A percentile compares a stretch with the other conserved stretches of the same genome.
phyloP scores from a whole-genome alignment of 257 asterid genomes.

The Rhazya stricta region DNA sequence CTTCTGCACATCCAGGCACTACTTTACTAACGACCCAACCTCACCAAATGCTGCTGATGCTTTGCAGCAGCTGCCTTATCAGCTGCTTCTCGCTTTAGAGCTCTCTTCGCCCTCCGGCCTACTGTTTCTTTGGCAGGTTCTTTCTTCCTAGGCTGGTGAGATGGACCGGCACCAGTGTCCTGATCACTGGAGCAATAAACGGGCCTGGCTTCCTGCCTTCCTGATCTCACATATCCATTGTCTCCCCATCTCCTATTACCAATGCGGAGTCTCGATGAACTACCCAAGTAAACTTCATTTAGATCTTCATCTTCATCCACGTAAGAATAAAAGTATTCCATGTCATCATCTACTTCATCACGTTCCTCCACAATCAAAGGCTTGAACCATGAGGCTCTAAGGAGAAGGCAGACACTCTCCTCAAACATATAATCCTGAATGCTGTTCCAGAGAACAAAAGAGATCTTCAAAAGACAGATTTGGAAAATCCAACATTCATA shows the following conservation, averaged over 20 bases:
- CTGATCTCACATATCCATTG: slow-evolving; percentile 74
- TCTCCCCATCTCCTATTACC: slow-evolving; percentile 85
- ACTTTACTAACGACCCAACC: slow-evolving; percentile 46
- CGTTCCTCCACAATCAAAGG: slow-evolving; percentile 60
- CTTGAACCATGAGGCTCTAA: slow-evolving; percentile 82
- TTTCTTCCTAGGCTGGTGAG: slow-evolving; percentile 59
- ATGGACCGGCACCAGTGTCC: slow-evolving; percentile 54
- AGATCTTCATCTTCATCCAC: slow-evolving; percentile 36
- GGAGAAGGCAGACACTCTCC: slow-evolving; percentile 93
- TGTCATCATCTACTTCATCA: slow-evolving; percentile 46
- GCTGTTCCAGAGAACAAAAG: slow-evolving; percentile 31
- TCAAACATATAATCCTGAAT: slow-evolving; percentile 78
- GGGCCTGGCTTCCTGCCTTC: slow-evolving; percentile 83
- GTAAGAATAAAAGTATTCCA: slow-evolving; percentile 39
- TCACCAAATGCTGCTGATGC: slow-evolving; percentile 53
- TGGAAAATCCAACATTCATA: not conserved
- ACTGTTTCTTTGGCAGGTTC: slow-evolving; percentile 38
- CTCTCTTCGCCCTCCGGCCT: slow-evolving; percentile 87
- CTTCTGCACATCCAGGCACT: not conserved
- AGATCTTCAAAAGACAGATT: not conserved
- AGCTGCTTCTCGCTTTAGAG: slow-evolving; percentile 77
- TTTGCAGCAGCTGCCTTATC: slow-evolving; percentile 70
- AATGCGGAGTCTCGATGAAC: slow-evolving; percentile 50
- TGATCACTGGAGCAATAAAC: slow-evolving; percentile 24
- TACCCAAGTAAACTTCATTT: slow-evolving; percentile 46